Percentiles rank a stretch among this genome's conserved stretches.
These are phyloP conservation scores for Leishmania tarentolae DNA, from an alignment of 208 protist species.

Conservation along the genomic window DNA sequence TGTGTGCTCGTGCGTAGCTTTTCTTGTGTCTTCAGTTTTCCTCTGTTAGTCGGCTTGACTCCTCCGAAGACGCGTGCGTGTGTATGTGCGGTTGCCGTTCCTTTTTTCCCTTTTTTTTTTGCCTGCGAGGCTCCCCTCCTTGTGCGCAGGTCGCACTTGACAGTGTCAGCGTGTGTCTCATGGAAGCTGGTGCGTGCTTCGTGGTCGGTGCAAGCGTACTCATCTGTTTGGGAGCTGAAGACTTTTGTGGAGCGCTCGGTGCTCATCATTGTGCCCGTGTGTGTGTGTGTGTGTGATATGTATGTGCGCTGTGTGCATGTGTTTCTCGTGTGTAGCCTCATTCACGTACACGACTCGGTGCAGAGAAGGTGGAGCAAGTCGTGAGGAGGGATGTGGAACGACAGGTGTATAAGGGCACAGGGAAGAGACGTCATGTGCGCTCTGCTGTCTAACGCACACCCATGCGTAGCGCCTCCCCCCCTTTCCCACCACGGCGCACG, in stretches of 20 bases:
- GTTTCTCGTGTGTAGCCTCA: background rate
- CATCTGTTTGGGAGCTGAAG: background rate
- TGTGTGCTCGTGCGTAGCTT: background rate
- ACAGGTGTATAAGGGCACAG: background rate
- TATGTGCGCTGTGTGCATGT: background rate
- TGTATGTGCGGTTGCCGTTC: background rate
- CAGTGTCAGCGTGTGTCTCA: background rate
- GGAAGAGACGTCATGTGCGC: background rate
- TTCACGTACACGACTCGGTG: background rate
- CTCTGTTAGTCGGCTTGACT: background rate
- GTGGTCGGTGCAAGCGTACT: background rate
- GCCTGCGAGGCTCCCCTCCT: background rate
- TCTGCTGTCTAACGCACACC: background rate
- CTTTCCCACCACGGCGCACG: background rate
- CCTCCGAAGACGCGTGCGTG: background rate
- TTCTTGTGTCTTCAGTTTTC: background rate
- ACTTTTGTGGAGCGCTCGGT: background rate
- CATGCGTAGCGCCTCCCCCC: background rate
- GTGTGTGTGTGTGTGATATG: background rate
- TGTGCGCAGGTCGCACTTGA: background rate
- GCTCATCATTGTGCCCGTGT: background rate
- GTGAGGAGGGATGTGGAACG: background rate
- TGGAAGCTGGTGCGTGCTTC: background rate
- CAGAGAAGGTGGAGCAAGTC: background rate
- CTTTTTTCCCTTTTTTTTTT: background rate